These are phyloP conservation scores for Begonia masoniana DNA, from an alignment of 306 rosid species.

Conservation along the genomic window DNA sequence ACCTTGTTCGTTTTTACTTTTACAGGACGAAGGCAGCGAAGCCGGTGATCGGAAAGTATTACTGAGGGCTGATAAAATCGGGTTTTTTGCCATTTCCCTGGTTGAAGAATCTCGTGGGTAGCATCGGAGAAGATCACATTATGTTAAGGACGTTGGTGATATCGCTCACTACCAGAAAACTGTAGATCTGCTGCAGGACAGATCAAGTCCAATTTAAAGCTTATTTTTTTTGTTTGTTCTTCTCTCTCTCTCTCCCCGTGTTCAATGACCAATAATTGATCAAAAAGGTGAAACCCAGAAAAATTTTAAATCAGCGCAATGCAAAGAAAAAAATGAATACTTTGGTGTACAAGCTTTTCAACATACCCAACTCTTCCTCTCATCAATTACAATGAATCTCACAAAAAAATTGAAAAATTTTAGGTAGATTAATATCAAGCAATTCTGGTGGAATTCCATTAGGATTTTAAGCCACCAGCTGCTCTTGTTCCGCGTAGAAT, in stretches of 20 bases:
- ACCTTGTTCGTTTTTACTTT: no score
- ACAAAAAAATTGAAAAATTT: no score
- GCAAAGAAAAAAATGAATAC: background rate
- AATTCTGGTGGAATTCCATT: no score
- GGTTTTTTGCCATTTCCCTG: constrained; percentile 71
- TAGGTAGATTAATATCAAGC: no score
- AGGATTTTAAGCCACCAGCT: constrained; percentile 33
- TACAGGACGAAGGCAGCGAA: constrained; percentile 75
- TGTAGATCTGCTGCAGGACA: no score
- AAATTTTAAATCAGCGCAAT: no score
- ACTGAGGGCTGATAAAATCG: constrained; percentile 69
- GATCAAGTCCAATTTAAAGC: constrained; percentile 11
- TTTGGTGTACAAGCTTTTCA: background rate
- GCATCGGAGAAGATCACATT: constrained; percentile 80
- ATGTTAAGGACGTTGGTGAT: constrained; percentile 62
- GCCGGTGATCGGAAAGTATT: constrained; percentile 68
- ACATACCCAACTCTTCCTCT: background rate
- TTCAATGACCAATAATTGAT: no score
- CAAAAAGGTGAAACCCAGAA: no score
- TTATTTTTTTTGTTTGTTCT: background rate
- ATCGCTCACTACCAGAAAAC: constrained; percentile 59
- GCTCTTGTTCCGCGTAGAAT: constrained; percentile 61
- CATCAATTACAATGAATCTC: no score
- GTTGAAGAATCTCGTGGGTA: constrained; percentile 37
- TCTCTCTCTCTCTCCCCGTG: background rate